Conservation (phyloP, 345 rosid genomes). For the Gossypium arboreum region DNA sequence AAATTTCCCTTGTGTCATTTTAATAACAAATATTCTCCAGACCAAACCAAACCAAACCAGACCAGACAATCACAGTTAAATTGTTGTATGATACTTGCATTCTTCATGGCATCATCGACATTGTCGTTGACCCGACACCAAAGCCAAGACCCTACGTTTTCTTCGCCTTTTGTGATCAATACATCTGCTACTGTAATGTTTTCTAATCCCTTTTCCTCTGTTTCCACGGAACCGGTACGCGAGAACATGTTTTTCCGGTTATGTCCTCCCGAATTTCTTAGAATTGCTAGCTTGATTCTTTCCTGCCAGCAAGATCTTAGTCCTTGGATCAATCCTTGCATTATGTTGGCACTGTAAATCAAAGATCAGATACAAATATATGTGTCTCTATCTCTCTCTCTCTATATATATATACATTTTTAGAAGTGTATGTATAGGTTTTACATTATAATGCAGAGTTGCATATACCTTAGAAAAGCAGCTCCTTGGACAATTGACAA, state of each 20-base stretch:
- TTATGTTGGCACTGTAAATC: slow-evolving; percentile 20
- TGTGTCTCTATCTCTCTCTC: no score
- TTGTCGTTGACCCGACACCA: slow-evolving; percentile 60
- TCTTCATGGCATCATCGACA: slow-evolving; percentile 67
- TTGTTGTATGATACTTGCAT: slow-evolving; percentile 38
- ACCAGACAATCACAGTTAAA: not conserved
- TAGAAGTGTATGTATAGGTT: not conserved
- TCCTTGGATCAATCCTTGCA: slow-evolving; percentile 42
- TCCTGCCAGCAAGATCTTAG: slow-evolving; percentile 37
- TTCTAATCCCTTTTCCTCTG: slow-evolving; percentile 63
- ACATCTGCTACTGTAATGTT: slow-evolving; percentile 78
- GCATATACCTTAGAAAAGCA: slow-evolving; percentile 19
- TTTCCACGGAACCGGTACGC: slow-evolving; percentile 21
- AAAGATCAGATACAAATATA: not conserved
- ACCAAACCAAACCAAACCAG: not conserved
- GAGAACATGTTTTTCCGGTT: slow-evolving; percentile 24
- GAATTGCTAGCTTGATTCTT: slow-evolving; percentile 29
- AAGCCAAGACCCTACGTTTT: slow-evolving; percentile 55
- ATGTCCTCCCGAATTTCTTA: slow-evolving; percentile 23
- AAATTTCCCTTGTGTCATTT: not conserved
- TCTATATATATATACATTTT: not conserved
- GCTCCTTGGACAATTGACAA: slow-evolving; percentile 13
- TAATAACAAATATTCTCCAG: slow-evolving; percentile 1
- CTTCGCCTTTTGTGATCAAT: slow-evolving; percentile 55
- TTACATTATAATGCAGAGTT: not conserved